phyloP scores from a whole-genome alignment of 768 basidiomycete species.

The Neoboletus subvelutipes region DNA sequence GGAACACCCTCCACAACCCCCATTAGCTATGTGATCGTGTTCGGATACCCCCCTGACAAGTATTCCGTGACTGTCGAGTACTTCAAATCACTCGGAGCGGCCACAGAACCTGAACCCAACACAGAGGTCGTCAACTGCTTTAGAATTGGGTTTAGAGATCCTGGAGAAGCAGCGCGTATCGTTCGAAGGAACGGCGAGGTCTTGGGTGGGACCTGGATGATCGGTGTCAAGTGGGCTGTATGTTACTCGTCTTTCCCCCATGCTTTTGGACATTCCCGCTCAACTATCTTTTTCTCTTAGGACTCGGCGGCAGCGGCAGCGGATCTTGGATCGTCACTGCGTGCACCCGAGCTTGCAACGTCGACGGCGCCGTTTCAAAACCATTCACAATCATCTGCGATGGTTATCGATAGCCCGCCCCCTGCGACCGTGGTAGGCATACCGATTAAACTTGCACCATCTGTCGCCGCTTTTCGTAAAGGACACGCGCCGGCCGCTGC shows the following conservation, averaged over 20 bases:
- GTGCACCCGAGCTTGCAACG: conserved; percentile 17
- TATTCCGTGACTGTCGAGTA: conserved; percentile 71
- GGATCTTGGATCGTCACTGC: conserved; percentile 44
- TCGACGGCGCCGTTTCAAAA: conserved; percentile 9
- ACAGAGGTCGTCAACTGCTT: conserved; percentile 78
- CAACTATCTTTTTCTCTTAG: conserved; percentile 35
- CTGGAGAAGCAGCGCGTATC: conserved; percentile 74
- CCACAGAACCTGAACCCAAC: conserved; percentile 67
- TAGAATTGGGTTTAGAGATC: conserved; percentile 68
- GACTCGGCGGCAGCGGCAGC: conserved; percentile 51
- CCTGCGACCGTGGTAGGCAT: conserved; percentile 56
- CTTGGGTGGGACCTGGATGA: conserved; percentile 73
- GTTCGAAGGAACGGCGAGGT: conserved; percentile 83
- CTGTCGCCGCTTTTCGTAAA: conserved; percentile 69
- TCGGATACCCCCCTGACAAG: conserved; percentile 85
- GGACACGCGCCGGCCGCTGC: conserved; percentile 30
- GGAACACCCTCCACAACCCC: conserved; percentile 36
- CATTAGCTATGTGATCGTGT: conserved; percentile 69
- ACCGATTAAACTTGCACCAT: conserved; percentile 70
- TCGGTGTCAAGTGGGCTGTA: conserved; percentile 86
- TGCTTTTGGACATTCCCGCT: background rate
- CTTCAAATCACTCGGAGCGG: conserved; percentile 69
- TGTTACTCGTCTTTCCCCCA: conserved; percentile 30
- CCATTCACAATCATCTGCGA: conserved; percentile 36
- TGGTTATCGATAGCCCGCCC: conserved; percentile 47